Evolutionary conservation across 768 basidiomycete species (phyloP), one percentile per base, ranked within the genome.

Genomic region (Russula olivacea): DNA sequence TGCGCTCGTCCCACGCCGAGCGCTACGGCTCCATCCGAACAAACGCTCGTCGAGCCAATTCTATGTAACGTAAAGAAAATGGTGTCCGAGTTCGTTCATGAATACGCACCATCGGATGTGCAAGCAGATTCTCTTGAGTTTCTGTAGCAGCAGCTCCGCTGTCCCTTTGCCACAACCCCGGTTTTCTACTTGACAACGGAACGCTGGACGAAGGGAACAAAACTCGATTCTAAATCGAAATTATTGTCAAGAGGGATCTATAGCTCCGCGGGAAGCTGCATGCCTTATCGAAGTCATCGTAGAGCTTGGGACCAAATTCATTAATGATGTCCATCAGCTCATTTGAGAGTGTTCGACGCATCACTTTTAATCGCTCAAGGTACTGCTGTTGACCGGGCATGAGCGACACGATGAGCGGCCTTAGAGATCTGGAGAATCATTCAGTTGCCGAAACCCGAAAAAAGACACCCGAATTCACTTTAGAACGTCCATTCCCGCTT

Each of bases 401-500:
- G 21, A 97, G 79, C 4, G 92, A 87, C 63, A 97, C 80, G 69
- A 97, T 77, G 50, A 98, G 80, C 17, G 95, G 95, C 49, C 90
- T 84, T n/a, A 98, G 80, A 17, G 95, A 97, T 73, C 93, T 96
- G 40, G 11, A 58, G 21, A 60, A 36, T 58, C 12, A 28, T 63
- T 64, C 54, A 21, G 61, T 59, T 12, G 69, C 59, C 54, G 38
- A 47, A 58, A 36, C 41, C 36, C 65, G 21, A 47, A 30, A 32
- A 36, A 54, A 21, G 59, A 40, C 32, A 32, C 55, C 21, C 38
- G n/a, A 15, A 76, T 88, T 70, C 67, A 95, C 94, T 97, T 97
- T 59, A 94, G 79, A 34, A 98, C 93, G 69, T 98, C 95, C 83
- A 95, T 88, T 45, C 95, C 96, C 41, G 94, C 96, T 73, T 98